Base-by-base conservation (phyloP, 1,139 yeast genomes). In the Pichia sorboxylosa region DNA sequence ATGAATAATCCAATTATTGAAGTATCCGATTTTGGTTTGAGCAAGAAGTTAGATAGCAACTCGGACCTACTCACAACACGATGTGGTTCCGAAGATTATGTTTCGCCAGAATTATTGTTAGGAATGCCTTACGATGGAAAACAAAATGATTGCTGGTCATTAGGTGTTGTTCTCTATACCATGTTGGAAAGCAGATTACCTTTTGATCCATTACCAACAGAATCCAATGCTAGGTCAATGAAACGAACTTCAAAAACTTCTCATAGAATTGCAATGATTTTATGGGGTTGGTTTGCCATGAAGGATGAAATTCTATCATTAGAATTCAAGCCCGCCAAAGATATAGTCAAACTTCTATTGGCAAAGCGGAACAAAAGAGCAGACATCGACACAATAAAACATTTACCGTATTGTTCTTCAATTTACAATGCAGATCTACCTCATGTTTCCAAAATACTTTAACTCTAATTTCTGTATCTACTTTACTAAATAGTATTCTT, bases 61-160 rank as follows among this genome's bases (percentile, higher is more conserved):
- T 63, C 69, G 40, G 83, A 85, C 26, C 46, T 78, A 36, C 63
- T 92, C 19, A 65, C 79, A 2, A 87, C 97, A 1, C 59, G 97
- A 37, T 90, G 98, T 55, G 98, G 98, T 0, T 81, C 94, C 1
- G 95, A 84, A 43, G 97, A 90, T 53, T 90, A 90, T 46, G 94
- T 90, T 3, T 77, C 95, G 0, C 98, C 97, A 0, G 98, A 90
- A 52, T 60, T 90, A 23, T 60, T 90, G 26, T 73, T 90, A 75
- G 97, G 97, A 0, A 64, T 83, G 37, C 77, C 83, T 14, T 90
- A 90, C 50, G 87, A 87, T 49, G 98, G 98, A 3, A 69, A 80
- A 34, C 72, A 82, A 42, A 79, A 92, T 27, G 98, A 90, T 51
- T 66, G 90, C 13, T 90, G 98, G 98, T 83, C 96, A 2, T 57